phyloP scores from a whole-genome alignment of 1,284 basidiomycete species.

The Psilocybe mexicana region DNA sequence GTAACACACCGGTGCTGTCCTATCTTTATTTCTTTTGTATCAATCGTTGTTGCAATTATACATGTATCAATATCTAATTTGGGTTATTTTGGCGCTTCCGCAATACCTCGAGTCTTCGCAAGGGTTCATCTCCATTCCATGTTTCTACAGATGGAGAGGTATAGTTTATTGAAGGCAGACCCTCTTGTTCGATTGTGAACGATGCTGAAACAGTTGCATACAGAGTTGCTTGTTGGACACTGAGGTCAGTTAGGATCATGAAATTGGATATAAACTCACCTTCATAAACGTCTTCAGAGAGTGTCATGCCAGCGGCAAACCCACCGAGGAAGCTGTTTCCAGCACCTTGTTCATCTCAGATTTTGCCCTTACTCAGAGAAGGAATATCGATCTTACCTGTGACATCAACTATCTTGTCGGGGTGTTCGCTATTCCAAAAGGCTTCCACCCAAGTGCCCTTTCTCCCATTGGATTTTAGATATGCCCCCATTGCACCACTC shows the following conservation, averaged over 20 bases:
- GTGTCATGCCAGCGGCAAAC: conserved; percentile 69
- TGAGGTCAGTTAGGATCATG: neutral
- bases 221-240: conserved; percentile 51
- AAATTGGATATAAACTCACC: conserved; percentile 44
- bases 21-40: conserved; percentile 30
- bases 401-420: conserved; percentile 71
- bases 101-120: conserved; percentile 54
- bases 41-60: conserved; percentile 26
- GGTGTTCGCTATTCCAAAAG: conserved; percentile 59
- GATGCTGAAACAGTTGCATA: conserved; percentile 81
- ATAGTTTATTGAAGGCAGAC: conserved; percentile 53
- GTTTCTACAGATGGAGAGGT: conserved; percentile 33
- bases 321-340: conserved; percentile 90
- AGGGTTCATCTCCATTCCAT: conserved; percentile 75
- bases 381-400: conserved; percentile 54
- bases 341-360: conserved; percentile 54
- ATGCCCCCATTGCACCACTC: conserved; percentile 77
- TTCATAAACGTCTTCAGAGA: conserved; percentile 61
- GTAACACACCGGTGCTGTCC: conserved; percentile 6
- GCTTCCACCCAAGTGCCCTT: conserved; percentile 74
- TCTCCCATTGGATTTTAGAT: conserved; percentile 47
- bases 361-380: neutral
- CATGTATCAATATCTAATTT: conserved; percentile 36
- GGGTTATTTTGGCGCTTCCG: conserved; percentile 31
- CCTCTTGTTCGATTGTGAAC: conserved; percentile 81